Evolutionary conservation across 495 filamentous ascomycete genomes (phyloP), one percentile per base, ranked within the genome.

Genomic region (Aspergillus kassunensis): DNA sequence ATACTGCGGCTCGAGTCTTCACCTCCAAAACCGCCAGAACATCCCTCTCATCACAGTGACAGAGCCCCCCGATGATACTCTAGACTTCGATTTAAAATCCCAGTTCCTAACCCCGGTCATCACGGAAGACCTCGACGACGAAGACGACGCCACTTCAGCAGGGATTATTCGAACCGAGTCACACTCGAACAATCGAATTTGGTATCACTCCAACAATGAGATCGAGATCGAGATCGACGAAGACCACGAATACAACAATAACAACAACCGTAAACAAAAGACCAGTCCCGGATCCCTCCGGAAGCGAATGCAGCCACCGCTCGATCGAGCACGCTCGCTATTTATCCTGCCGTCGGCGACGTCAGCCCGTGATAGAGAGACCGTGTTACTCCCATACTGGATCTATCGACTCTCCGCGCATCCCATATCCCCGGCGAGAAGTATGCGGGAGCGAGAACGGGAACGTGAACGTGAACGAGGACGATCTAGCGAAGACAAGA

Each of bases 301-400:
- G 4, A 63, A 65, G 13, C 59, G 69, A 15, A 61, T 70, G 20
- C 65, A 70, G n/a, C 67, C 67, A n/a, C 67, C 57, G 4, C 51
- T 72, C 21, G 66, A 63, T 34, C 72, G 64, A 39, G 66, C 66
- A 6, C 54, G 66, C 11, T 73, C 70, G 4, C 55, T 70, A 1
- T 62, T 74, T 35, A 58, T 65, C 4, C 40, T 67, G 47, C 70
- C 70, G 12, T 66, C 69, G 0, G 63, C 55, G 10, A 56, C 37
- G 31, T 61, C 53, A 7, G 16, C 60, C 0, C n/a, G n/a, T n/a
- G n/a, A n/a, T n/a, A 47, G 53, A 4, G 58, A 67, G 27, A 55
- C 58, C 18, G 49, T 54, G 19, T 21, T 65, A 29, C 47, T 68
- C 3, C 61, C 67, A 11, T 61, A 60, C 15, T 66, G 59, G 60